Evolutionary conservation across 495 filamentous ascomycete species (phyloP).

Genomic region (Physcia stellaris): DNA sequence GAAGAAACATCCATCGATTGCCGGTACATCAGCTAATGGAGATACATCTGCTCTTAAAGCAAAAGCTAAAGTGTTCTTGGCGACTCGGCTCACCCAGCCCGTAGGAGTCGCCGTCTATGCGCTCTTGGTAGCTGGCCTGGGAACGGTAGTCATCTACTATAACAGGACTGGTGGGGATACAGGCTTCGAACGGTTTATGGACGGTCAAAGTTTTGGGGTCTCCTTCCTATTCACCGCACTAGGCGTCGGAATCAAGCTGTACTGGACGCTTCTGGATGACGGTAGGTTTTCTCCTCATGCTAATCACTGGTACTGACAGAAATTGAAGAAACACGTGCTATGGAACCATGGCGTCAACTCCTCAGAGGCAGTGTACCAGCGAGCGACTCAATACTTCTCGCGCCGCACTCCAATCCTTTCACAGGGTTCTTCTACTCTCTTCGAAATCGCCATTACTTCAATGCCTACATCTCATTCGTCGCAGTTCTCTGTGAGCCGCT

Average conservation of each 20-base stretch:
- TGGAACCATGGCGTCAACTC: conserved; percentile 21
- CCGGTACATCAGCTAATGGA: conserved; percentile 2
- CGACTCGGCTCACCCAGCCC: not conserved
- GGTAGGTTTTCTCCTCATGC: conserved; percentile 7
- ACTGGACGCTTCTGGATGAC: conserved; percentile 27
- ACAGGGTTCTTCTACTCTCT: conserved; percentile 24
- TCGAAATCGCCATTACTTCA: conserved; percentile 17
- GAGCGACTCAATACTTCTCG: conserved; percentile 21
- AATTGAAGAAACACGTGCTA: conserved; percentile 1
- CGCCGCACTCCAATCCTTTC: conserved; percentile 22
- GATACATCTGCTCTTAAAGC: not conserved
- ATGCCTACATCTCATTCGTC: conserved; percentile 19
- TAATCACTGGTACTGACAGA: not conserved
- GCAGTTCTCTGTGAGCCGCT: conserved; percentile 25
- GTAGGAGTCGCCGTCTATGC: conserved; percentile 12
- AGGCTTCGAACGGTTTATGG: conserved; percentile 32
- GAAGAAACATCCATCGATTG: conserved; percentile 8
- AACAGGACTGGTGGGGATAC: conserved; percentile 22
- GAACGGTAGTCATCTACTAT: conserved; percentile 29
- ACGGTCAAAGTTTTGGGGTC: conserved; percentile 27
- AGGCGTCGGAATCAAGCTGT: conserved; percentile 27
- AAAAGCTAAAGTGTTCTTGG: not conserved
- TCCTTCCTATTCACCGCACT: conserved; percentile 29
- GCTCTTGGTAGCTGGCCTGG: conserved; percentile 21
- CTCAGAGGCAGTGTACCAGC: conserved; percentile 15